Base-by-base conservation (phyloP, 768 basidiomycete species). In the Lactarius tabidus region DNA sequence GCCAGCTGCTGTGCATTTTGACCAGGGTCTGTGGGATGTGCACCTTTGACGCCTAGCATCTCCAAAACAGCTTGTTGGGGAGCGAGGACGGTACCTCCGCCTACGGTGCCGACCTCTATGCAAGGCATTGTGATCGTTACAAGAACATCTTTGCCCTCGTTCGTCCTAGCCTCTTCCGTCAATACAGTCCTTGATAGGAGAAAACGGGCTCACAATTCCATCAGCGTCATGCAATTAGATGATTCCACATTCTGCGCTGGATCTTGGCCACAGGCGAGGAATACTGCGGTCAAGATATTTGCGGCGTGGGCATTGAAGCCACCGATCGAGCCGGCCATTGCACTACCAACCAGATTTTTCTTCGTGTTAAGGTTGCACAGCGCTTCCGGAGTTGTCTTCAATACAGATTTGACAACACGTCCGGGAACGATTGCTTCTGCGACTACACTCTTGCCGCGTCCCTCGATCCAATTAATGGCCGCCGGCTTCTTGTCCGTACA, bases 401-500 rank as follows among this genome's bases (percentile, higher is more conserved):
- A 78, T 69, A 99, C 94, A 41, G 78, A 82, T 82, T 87, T 88
- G 64, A 99, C 95, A 39, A 95, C 79, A 69, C 86, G 85, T 0
- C 95, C 95, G 0, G 96, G 91, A 36, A 99, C 78, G 56, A 98
- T 83, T 2, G 95, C 95, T 78, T 99, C 96, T 0, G 94, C 96
- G 57, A 98, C 95, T 23, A 99, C 90, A 60, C 91, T 91, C 89
- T 99, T 99, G 29, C 97, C 97, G 48, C 97, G 82, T 2, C 97
- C 97, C 77, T 98, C 96, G 68, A 98, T 98, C 97, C 97, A 99
- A 78, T 98, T 99, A 77, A 99, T 97, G 53, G 97, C 97, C 12
- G 97, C 93, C 0, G 97, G 92, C 79, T 99, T 99, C 88, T 99
- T 99, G 79, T 99, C 97, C 69, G 94, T 99, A 80, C 97, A 98